Evolutionary conservation across 495 filamentous ascomycete species (phyloP).

Genomic region (Podospora fimiseda): DNA sequence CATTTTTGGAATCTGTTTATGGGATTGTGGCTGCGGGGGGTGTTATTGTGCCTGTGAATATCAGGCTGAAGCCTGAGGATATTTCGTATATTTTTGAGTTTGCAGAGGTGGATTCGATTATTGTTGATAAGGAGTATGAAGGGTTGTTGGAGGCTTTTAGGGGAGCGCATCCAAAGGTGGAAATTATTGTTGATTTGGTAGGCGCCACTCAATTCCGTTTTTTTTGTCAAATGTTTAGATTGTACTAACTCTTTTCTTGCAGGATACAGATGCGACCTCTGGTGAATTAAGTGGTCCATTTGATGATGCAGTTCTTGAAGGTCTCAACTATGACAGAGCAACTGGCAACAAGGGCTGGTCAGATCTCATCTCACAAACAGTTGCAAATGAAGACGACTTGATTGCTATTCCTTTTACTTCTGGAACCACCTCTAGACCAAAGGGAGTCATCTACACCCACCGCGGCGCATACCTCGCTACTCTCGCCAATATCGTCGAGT

Average conservation of each 20-base stretch:
- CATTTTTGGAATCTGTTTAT: constrained; percentile 85
- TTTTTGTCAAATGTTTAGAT: background rate
- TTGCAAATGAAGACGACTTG: constrained; percentile 65
- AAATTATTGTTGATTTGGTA: constrained; percentile 64
- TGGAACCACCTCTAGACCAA: constrained; percentile 86
- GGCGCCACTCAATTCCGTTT: constrained; percentile 3
- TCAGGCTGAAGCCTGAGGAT: constrained; percentile 80
- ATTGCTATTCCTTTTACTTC: constrained; percentile 83
- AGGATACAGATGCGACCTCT: constrained; percentile 73
- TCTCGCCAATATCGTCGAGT: constrained; percentile 81
- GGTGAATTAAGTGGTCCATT: constrained; percentile 73
- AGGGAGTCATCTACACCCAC: constrained; percentile 91
- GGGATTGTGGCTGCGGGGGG: constrained; percentile 80
- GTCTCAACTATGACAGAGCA: constrained; percentile 59
- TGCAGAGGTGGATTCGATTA: constrained; percentile 77
- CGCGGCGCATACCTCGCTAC: constrained; percentile 80
- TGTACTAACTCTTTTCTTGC: constrained; percentile 16
- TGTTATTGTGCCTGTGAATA: constrained; percentile 79
- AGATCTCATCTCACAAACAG: constrained; percentile 57
- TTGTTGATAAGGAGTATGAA: constrained; percentile 75
- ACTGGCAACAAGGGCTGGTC: constrained; percentile 67
- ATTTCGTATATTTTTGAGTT: constrained; percentile 86
- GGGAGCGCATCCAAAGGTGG: constrained; percentile 50
- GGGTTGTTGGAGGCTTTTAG: constrained; percentile 61
- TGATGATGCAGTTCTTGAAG: constrained; percentile 76